phyloP scores from a whole-genome alignment of 2,329 filamentous ascomycete species.

The Beauveria australis region DNA sequence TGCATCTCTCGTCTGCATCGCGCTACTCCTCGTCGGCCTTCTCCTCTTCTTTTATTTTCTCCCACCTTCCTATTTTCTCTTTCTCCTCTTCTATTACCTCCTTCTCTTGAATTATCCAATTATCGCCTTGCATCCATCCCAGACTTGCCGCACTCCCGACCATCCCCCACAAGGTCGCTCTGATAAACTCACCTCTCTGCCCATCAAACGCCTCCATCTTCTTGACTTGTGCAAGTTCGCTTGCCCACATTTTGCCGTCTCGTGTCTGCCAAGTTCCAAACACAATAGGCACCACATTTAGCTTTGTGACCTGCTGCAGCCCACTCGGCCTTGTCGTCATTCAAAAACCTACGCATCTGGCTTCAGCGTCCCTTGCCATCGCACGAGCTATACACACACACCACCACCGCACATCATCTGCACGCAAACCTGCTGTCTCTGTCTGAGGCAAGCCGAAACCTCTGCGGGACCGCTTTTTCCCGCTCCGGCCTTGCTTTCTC shows the following conservation, averaged over 20 bases:
- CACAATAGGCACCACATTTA: neutral
- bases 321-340: conserved; percentile 1
- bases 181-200: neutral
- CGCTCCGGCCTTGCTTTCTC: neutral
- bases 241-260: conserved; percentile 2
- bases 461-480: neutral
- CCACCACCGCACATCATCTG: conserved; percentile 2
- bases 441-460: neutral
- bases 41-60: neutral
- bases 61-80: neutral
- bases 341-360: neutral
- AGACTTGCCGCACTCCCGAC: neutral
- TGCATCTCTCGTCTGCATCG: neutral
- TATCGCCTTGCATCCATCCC: neutral
- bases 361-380: neutral
- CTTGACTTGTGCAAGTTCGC: neutral
- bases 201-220: neutral
- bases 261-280: conserved; percentile 3
- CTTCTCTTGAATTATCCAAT: neutral
- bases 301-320: conserved; percentile 4
- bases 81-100: neutral
- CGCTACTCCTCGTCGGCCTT: neutral
- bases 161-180: conserved; percentile 1
- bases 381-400: conserved; percentile 2
- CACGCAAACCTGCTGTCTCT: neutral